Evolutionary conservation across 2,329 filamentous ascomycete genomes (phyloP).

Genomic region (Aspergillus jensenii): DNA sequence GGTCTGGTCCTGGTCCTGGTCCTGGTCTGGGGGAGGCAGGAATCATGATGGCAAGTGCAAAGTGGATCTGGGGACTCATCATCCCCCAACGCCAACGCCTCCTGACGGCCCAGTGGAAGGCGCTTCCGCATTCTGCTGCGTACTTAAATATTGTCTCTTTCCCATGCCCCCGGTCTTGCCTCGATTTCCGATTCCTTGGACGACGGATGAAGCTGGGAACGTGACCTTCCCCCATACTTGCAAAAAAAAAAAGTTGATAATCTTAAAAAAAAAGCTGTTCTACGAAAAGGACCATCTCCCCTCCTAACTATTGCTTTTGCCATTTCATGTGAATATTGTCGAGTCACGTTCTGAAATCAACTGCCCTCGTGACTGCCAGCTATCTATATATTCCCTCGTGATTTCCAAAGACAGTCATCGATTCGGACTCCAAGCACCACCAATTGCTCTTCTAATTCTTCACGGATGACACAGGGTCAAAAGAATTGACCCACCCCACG

Average conservation of each 20-base stretch:
- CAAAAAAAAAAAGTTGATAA: conserved; percentile 11
- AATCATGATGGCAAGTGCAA: conserved; percentile 9
- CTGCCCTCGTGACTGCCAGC: neutral
- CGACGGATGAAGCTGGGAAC: conserved; percentile 7
- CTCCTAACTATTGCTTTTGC: conserved; percentile 17
- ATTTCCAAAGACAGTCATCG: neutral
- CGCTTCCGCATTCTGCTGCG: conserved; percentile 3
- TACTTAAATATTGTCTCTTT: conserved; percentile 33
- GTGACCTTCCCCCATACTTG: neutral
- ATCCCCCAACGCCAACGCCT: conserved; percentile 23
- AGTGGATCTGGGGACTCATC: conserved; percentile 25
- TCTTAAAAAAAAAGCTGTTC: conserved; percentile 3
- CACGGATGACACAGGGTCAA: conserved; percentile 16
- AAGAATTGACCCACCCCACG: conserved; percentile 13
- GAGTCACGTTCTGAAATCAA: neutral
- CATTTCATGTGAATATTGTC: neutral
- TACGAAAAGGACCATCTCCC: conserved; percentile 22
- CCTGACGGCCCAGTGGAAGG: conserved; percentile 13
- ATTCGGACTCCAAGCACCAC: neutral
- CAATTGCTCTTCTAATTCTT: conserved; percentile 8
- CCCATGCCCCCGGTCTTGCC: conserved; percentile 21
- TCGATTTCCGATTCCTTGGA: conserved; percentile 23
- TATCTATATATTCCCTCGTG: neutral
- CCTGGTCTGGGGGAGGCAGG: conserved; percentile 31
- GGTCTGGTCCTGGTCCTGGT: conserved; percentile 10